phyloP scores from a whole-genome alignment of 2,329 filamentous ascomycete genomes.

The Talaromyces verruculosus region DNA sequence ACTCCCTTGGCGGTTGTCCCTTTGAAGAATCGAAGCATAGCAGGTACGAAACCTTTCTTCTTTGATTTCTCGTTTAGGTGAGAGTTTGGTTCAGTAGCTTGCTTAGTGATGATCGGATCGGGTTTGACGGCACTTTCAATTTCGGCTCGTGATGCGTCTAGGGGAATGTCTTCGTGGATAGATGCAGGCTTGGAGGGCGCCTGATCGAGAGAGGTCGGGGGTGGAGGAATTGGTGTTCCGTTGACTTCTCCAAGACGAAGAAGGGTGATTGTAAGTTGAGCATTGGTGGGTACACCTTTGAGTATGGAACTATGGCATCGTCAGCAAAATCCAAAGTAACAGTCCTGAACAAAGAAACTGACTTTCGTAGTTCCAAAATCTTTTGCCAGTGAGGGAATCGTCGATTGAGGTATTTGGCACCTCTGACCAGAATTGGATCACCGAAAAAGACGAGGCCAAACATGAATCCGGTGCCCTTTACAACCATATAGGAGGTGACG shows the following conservation, averaged over 20 bases:
- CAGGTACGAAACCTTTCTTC: conserved; percentile 39
- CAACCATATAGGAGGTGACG: conserved; percentile 58
- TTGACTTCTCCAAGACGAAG: conserved; percentile 80
- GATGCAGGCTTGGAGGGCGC: conserved; percentile 54
- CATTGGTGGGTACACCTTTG: conserved; percentile 81
- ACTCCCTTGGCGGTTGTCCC: conserved; percentile 68
- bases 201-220: conserved; percentile 47
- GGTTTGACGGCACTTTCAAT: conserved; percentile 62
- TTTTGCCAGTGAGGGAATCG: conserved; percentile 71
- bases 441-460: conserved; percentile 78
- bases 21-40: conserved; percentile 67
- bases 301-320: conserved; percentile 60
- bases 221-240: conserved; percentile 71
- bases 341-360: background rate
- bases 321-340: conserved; percentile 23
- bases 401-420: conserved; percentile 51
- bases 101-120: conserved; percentile 38
- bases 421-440: conserved; percentile 67
- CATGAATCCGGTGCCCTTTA: conserved; percentile 66
- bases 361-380: conserved; percentile 69
- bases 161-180: conserved; percentile 55
- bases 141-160: conserved; percentile 65
- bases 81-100: conserved; percentile 7
- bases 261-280: conserved; percentile 76
- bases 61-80: conserved; percentile 22